Evolutionary conservation across 2,329 filamentous ascomycete species (phyloP), one percentile per base, ranked within the genome.

Genomic region (Colletotrichum viniferum): DNA sequence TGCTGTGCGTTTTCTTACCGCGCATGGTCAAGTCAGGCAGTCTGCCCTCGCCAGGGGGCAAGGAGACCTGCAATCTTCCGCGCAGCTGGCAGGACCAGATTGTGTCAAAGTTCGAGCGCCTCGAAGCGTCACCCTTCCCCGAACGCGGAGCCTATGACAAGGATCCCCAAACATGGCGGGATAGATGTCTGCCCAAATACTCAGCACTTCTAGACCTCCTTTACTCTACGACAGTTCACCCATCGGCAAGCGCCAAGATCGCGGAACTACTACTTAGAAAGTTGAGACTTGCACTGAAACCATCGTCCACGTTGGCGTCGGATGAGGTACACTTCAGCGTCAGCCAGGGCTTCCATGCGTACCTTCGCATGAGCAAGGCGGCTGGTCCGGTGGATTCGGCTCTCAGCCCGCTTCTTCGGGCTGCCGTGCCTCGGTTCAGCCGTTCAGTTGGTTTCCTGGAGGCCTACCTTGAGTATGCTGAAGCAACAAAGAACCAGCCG

Each of bases 81-180:
- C 91, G 92, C 78, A 90, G 89, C 21, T 95, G 94, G 93, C 94
- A 95, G 81, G 90, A 93, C 77, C 91, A 93, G 75, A 94, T 96
- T 67, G 90, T 93, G 48, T 89, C 90, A 77, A 93, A 92, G 77
- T 95, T 96, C 78, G 90, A 93, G 79, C 86, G 88, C 21, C 84
- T 94, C 18, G 92, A 93, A 79, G 87, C 90, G 13, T 92, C 90
- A 0, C 91, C 92, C 1, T 93, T 93, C 70, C 92, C 92, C 1
- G 92, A 94, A 79, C 88, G 90, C 77, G 90, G 90, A 6, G 88
- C 89, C 24, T 91, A 92, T 78, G 89, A 92, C 75, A 91, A 92
- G 78, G 90, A 92, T 79, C 89, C 90, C 0, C 88, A 90, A 77
- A 89, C 88, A 6, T 93, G 91, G 92, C 88, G 89, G 73, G 89